A percentile compares a stretch with the other conserved stretches of the same genome.
These are phyloP conservation scores for Hsuehochloa calcarea DNA, from an alignment of 176 grass and related monocot species.

Conservation along the genomic window DNA sequence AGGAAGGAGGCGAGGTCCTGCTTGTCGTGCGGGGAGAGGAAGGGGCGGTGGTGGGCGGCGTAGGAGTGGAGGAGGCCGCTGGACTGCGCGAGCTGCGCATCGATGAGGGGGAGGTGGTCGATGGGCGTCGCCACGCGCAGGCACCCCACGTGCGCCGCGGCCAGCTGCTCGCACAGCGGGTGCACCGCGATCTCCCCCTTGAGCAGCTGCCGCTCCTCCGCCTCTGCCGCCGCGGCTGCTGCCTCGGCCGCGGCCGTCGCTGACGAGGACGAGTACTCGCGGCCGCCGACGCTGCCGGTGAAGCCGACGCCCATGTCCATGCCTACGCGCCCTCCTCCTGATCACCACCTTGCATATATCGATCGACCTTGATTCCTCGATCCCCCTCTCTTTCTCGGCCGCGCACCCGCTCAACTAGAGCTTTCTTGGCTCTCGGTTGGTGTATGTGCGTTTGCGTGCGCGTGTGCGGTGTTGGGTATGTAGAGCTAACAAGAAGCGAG, in stretches of 20 bases:
- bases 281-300: conserved; percentile 13
- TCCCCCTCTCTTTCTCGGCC: neutral
- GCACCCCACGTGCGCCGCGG: conserved; percentile 86
- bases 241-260: conserved; percentile 6
- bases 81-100: conserved; percentile 83
- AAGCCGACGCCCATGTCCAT: conserved; percentile 65
- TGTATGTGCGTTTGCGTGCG: conserved; percentile 1
- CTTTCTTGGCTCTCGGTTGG: conserved; percentile 37
- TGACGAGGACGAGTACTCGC: conserved; percentile 57
- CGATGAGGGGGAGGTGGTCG: conserved; percentile 93
- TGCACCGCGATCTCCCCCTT: conserved; percentile 98
- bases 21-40: conserved; percentile 93
- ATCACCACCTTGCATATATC: conserved; percentile 62
- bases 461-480: conserved; percentile 28
- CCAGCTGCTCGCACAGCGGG: conserved; percentile 94
- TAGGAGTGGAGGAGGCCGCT: conserved; percentile 84
- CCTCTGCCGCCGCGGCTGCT: conserved; percentile 47
- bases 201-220: conserved; percentile 77
- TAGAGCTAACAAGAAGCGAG: conserved; percentile 17
- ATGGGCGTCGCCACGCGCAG: conserved; percentile 96
- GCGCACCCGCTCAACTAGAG: neutral
- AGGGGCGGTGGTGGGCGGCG: conserved; percentile 68
- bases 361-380: neutral
- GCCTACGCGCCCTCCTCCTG: conserved; percentile 39
- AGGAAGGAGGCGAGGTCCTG: conserved; percentile 98